Evolutionary conservation across 208 protist genomes (phyloP), one percentile per base, ranked within the genome.

Genomic region (Tritrichomonas foetus): DNA sequence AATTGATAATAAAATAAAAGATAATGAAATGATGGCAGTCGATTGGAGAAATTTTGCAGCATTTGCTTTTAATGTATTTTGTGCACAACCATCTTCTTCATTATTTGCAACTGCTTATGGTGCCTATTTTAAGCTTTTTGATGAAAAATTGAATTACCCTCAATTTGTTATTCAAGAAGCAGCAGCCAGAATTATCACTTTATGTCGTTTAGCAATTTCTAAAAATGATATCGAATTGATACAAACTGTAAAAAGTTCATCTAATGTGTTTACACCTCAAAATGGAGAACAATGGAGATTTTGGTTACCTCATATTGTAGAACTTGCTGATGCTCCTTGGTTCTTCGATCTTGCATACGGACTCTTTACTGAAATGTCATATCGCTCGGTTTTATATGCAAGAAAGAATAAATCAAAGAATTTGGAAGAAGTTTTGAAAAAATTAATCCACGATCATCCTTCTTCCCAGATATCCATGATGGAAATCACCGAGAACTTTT

Each of bases 241-340:
- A 33, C 27, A 53, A 49, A 89, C 30, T 39, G n/a, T 89, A n/a
- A 49, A 89, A 57, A 69, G n/a, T n/a, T 53, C 47, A 39, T 13
- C 78, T 0, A 50, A 44, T 50, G 2, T 89, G 2, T 89, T 89
- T 36, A 41, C 47, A 33, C 25, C 47, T 8, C 27, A 57, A 57
- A 44, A 89, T n/a, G 78, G 41, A 27, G 78, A n/a, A 5, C 3
- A 44, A 39, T 89, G 78, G 78, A 53, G 27, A 44, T 44, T 89
- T 39, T 89, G 78, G 78, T 39, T 89, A n/a, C 78, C 53, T 27
- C 78, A 89, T 27, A 89, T 89, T 39, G 78, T 89, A 27, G 78
- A 89, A 50, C 22, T 89, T 20, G 44, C 78, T 39, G 1, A 36
- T 5, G 41, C 47, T 13, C 47, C 78, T 27, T 89, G 78, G 78